phyloP scores from a whole-genome alignment of 768 basidiomycete genomes.

The Artomyces pyxidatus region DNA sequence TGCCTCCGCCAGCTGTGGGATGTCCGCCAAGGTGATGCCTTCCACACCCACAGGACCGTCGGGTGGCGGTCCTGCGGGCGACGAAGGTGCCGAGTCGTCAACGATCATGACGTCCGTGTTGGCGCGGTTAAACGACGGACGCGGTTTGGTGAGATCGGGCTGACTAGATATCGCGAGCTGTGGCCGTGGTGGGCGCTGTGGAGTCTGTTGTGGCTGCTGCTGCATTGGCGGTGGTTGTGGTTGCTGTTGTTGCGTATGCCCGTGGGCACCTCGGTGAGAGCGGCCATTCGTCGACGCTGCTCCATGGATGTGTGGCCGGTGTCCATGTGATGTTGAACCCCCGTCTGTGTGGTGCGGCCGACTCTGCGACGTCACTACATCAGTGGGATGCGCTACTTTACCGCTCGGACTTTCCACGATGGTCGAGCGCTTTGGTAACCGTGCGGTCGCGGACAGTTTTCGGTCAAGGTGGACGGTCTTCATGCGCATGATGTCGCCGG shows the following conservation, averaged over 20 bases:
- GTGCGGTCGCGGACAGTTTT: slow-evolving; percentile 89
- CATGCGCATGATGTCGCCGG: slow-evolving; percentile 88
- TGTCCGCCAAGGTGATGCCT: slow-evolving; percentile 88
- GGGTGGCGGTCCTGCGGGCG: slow-evolving; percentile 48
- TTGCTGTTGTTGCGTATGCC: slow-evolving; percentile 14
- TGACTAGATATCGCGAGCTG: slow-evolving; percentile 30
- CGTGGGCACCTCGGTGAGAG: no score
- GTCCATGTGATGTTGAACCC: slow-evolving; percentile 1
- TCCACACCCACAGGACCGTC: slow-evolving; percentile 41
- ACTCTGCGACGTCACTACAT: slow-evolving; percentile 36
- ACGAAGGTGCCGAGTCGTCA: slow-evolving; percentile 69
- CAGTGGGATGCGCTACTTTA: slow-evolving; percentile 69
- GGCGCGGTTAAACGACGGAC: slow-evolving; percentile 57
- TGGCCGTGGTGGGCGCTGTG: slow-evolving; percentile 22
- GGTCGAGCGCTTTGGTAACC: slow-evolving; percentile 87
- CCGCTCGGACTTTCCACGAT: slow-evolving; percentile 94
- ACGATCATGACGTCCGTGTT: slow-evolving; percentile 88
- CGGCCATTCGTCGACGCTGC: not conserved
- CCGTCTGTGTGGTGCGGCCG: slow-evolving; percentile 23
- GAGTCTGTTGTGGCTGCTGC: slow-evolving; percentile 20
- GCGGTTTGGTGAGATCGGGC: slow-evolving; percentile 26
- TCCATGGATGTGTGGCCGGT: slow-evolving; percentile 8
- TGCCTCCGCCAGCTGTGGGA: slow-evolving; percentile 86
- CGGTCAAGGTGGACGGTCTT: slow-evolving; percentile 92
- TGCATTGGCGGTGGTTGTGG: slow-evolving; percentile 7